Percentiles rank a stretch among this genome's conserved stretches.
Conservation (phyloP, 371 early-diverging fungal genomes). For the Actinomortierella ambigua region DNA sequence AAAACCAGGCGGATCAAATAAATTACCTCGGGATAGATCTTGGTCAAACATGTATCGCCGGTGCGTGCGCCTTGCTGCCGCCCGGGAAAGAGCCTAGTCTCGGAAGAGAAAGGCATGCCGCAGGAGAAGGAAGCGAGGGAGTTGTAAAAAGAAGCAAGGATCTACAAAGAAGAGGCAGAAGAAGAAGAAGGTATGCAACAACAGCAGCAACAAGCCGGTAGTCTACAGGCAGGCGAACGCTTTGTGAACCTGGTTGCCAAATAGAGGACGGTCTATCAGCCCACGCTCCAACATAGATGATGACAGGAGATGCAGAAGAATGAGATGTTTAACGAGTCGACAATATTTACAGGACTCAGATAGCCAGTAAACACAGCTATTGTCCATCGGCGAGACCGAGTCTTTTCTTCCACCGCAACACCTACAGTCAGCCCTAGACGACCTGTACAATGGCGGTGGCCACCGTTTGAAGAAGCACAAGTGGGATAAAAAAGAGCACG, state of each 20-base stretch:
- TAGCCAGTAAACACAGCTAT: background rate
- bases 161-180: background rate
- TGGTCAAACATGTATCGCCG: conserved; percentile 11
- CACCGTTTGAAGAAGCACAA: conserved; percentile 6
- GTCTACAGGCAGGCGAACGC: background rate
- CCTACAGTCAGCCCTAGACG: background rate
- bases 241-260: conserved; percentile 8
- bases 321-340: background rate
- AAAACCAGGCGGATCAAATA: conserved; percentile 2
- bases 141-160: background rate
- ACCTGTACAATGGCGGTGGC: conserved; percentile 7
- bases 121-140: background rate
- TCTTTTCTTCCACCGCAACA: too few relatives aligned
- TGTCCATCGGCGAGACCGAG: background rate
- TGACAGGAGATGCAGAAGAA: background rate
- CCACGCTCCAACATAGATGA: background rate
- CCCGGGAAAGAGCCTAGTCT: background rate
- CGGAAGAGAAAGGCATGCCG: background rate
- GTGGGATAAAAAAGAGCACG: conserved; percentile 12
- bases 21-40: conserved; percentile 9
- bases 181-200: background rate
- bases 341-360: background rate
- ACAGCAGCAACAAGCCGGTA: background rate
- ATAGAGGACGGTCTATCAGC: background rate
- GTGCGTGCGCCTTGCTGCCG: conserved; percentile 1